Base-by-base conservation (phyloP, 257 asterid species). In the Nicotiana benthamiana region DNA sequence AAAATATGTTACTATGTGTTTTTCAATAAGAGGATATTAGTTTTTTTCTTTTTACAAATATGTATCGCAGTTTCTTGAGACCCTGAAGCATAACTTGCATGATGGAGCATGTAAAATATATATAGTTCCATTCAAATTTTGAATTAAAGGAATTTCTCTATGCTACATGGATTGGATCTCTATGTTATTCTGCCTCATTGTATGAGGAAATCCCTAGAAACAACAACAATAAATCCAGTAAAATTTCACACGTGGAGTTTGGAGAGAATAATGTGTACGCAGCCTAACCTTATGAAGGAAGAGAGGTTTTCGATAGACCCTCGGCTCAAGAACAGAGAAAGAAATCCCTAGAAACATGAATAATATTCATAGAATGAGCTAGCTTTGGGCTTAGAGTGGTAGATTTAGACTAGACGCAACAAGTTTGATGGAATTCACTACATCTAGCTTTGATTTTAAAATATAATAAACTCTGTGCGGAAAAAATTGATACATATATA, bases 41-140 rank as follows among this genome's bases (percentile, higher is more conserved):
- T 75, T 60, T 78, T 78, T 36, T 34, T 78, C 27, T 70, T 40
- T 27, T 8, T 78, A n/a, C 18, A 43, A 40, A 24, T 34, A 75
- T 75, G 57, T 20, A 32, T 20, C 34, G 11, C 8, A 3, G 77
- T 70, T 40, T 70, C 2, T 0, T 74, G 13, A 43, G 22, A 17
- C 70, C 5, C 3, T 62, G 28, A 15, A 20, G 54, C 6, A 32
- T 20, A 22, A 74, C 60, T 74, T 43, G n/a, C 22, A 46, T 46
- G 60, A 34, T 40, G 56, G 30, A 74, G 46, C 36, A 51, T 43
- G 34, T 43, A 32, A 28, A 13, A 20, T 72, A 24, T 43, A 43
- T 43, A n/a, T 72, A n/a, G 30, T 72, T 72, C 32, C 52, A 40
- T 8, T 28, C n/a, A 46, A 22, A 70, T 10, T 70, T 8, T 24